Evolutionary conservation across 1,139 yeast genomes (phyloP), one percentile per base, ranked within the genome.

Genomic region (Tardiomyces digboiensis): DNA sequence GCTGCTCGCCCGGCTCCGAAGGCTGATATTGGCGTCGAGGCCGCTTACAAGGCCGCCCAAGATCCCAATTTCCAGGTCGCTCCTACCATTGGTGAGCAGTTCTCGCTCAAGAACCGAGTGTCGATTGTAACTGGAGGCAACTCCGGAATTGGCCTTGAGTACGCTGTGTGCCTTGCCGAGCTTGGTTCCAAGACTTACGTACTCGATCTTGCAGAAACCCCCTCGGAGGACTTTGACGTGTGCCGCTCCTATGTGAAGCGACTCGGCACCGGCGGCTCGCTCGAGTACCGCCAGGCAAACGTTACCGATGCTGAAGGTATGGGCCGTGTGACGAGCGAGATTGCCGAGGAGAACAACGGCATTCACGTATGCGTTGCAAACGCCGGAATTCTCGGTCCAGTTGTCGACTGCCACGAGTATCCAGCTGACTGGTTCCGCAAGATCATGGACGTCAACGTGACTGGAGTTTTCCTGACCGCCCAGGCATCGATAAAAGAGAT

Each of bases 311-410:
- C 67, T 36, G 66, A 64, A 21, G 64, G 63, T 1, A 79, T 78
- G 39, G 68, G 66, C 48, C 49, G 49, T 13, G 65, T 70, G 7
- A 65, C 77, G 29, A 58, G 54, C 23, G 67, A 65, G 45, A 72
- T 75, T 43, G 76, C 70, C 46, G 56, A 62, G 43, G 78, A 76
- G 51, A 76, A 78, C 52, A 79, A 79, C 36, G 70, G 72, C 41
- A 72, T 80, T 47, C 84, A 80, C 57, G 68, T 77, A 8, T 76
- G 78, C 52, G 80, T 80, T 36, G 84, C 84, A 49, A 79, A 80
- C 52, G 85, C 85, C 5, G 85, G 85, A 20, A 70, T 78, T 26
- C 64, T 70, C 7, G 82, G 80, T 4, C 68, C 67, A 29, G 65
- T 71, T 42, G 59, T 68, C 39, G 74, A 74, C 44, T 66, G 68